phyloP scores from a whole-genome alignment of 2,329 filamentous ascomycete species.

The Neonectria sp. region DNA sequence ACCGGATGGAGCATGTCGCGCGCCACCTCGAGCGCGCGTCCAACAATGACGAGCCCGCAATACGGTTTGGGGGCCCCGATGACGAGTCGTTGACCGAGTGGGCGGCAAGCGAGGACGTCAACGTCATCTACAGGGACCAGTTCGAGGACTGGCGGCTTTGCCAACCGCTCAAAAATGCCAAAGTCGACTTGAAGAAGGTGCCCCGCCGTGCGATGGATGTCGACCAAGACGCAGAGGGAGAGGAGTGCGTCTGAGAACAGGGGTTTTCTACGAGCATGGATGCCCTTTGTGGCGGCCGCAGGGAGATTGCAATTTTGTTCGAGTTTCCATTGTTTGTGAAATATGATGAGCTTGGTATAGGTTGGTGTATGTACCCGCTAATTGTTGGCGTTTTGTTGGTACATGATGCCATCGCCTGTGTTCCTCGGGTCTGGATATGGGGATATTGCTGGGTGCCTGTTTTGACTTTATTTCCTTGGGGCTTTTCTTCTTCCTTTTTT shows the following conservation, averaged over 20 bases:
- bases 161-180: slow-evolving; percentile 47
- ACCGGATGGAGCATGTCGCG: slow-evolving; percentile 89
- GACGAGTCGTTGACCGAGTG: slow-evolving; percentile 59
- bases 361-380: slow-evolving; percentile 3
- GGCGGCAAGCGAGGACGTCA: slow-evolving; percentile 56
- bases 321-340: background rate
- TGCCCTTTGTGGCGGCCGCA: background rate
- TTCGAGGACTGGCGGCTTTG: slow-evolving; percentile 53
- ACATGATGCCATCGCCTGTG: slow-evolving; percentile 20
- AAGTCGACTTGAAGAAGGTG: slow-evolving; percentile 30
- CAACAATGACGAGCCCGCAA: slow-evolving; percentile 42
- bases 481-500: slow-evolving; percentile 1
- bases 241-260: slow-evolving; percentile 36
- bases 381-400: slow-evolving; percentile 16
- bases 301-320: slow-evolving; percentile 8
- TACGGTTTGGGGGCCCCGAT: slow-evolving; percentile 57
- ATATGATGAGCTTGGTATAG: slow-evolving; percentile 1
- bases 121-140: slow-evolving; percentile 51
- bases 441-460: slow-evolving; percentile 4
- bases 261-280: background rate
- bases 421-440: slow-evolving; percentile 4
- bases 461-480: background rate
- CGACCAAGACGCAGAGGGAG: slow-evolving; percentile 50
- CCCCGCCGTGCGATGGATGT: slow-evolving; percentile 17
- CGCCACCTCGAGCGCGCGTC: slow-evolving; percentile 77